Percentiles rank a stretch among this genome's conserved stretches.
Evolutionary conservation across 164 flowering plant genomes (phyloP).

Genomic region (Vitis riparia): DNA sequence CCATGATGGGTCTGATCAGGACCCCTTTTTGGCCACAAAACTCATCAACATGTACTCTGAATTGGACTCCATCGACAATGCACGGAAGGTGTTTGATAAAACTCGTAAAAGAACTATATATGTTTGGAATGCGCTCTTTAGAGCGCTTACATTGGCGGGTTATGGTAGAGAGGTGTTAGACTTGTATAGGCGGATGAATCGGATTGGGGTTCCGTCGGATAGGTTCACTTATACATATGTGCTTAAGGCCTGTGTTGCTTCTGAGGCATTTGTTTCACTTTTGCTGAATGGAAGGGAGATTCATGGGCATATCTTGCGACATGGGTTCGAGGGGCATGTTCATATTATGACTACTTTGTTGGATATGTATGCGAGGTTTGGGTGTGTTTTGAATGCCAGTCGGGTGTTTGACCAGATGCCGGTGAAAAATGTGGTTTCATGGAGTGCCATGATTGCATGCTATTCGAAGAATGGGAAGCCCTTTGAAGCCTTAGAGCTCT

Average conservation of each 20-base stretch:
- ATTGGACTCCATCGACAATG: constrained; percentile 46
- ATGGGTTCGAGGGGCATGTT: constrained; percentile 56
- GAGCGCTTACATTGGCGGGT: constrained; percentile 71
- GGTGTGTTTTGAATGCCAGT: constrained; percentile 53
- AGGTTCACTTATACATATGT: constrained; percentile 77
- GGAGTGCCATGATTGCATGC: constrained; percentile 94
- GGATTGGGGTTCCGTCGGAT: constrained; percentile 46
- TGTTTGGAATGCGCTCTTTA: constrained; percentile 77
- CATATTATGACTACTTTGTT: constrained; percentile 78
- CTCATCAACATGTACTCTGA: constrained; percentile 68
- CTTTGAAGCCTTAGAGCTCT: constrained; percentile 67
- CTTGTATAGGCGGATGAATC: constrained; percentile 57
- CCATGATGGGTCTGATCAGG: constrained; percentile 62
- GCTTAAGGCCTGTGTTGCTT: constrained; percentile 79
- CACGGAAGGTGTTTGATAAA: constrained; percentile 76
- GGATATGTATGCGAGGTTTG: constrained; percentile 80
- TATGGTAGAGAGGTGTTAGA: constrained; percentile 51
- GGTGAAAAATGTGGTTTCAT: constrained; percentile 72
- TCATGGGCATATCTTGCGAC: constrained; percentile 68
- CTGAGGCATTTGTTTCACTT: constrained; percentile 26
- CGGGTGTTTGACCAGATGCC: constrained; percentile 60
- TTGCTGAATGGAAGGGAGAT: constrained; percentile 60
- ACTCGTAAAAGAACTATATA: constrained; percentile 52
- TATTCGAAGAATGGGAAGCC: constrained; percentile 68
- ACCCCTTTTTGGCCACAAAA: constrained; percentile 83